Base-by-base conservation (phyloP, 208 protist genomes). In the Crithidia brevicula region DNA sequence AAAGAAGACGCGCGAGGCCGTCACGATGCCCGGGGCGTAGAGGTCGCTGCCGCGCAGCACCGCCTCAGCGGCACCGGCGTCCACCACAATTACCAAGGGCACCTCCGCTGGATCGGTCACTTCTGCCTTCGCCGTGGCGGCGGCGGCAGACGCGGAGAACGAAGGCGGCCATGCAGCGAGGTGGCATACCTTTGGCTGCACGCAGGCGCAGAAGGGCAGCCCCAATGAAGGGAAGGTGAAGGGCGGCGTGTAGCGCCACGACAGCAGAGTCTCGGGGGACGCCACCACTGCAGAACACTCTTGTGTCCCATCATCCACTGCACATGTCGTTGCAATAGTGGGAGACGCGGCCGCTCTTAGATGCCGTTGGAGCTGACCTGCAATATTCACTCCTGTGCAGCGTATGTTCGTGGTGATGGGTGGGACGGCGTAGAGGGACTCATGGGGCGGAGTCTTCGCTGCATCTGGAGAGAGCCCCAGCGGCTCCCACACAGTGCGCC, bases 31-130 rank as follows among this genome's bases (percentile, higher is more conserved):
- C 15, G 86, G 86, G 5, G 83, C 78, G 54, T 89, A 97, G 16
- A 97, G 83, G 70, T 97, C 77, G 52, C 83, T 88, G 18, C 93
- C 92, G 3, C 93, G 86, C 31, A 97, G 74, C 30, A 97, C 88
- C 30, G 93, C 91, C 70, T 97, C 92, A 33, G 82, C 93, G 46
- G 91, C 96, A 23, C 80, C 62, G 8, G 51, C 56, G 62, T 96
- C 85, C 16, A 97, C 91, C 10, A 96, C 78, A 45, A 94, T 77
- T 25, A 79, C 53, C 31, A 59, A 25, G 11, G 36, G 53, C 31
- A 10, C 34, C 7, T 50, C 18, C 9, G 49, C 67, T 9, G 23
- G 11, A 18, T 56, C 60, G 30, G 36, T 33, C 9, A 23, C 33
- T 31, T 25, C 38, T 25, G 43, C 18, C 36, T 62, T 40, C 13